Evolutionary conservation across 208 protist species (phyloP), one percentile per base, ranked within the genome.

Genomic region (Leishmania tarentolae): DNA sequence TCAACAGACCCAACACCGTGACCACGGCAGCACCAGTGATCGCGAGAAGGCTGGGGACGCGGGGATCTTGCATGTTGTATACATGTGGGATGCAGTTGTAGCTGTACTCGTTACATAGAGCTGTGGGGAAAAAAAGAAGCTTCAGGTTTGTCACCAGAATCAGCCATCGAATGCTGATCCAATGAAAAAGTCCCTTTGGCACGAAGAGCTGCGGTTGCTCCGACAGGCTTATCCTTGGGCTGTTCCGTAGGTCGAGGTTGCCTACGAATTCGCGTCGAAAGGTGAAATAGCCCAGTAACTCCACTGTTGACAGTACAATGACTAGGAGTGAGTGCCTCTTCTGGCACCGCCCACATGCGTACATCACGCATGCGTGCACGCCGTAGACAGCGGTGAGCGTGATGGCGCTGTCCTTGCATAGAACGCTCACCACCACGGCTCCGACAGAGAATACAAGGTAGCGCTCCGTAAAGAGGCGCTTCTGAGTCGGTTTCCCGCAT

Each of bases 51-150:
- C 61, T 47, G 5, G 83, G 76, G 24, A 91, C 47, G 15, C 92
- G 85, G 21, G 86, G 69, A 82, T 96, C 91, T 0, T 63, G 47
- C 24, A 89, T 28, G 57, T 63, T 83, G 28, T 78, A 24, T 42
- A 98, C 37, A n/a, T 90, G 79, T 8, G 95, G 92, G 15, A 98
- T 90, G 82, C 94, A 97, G 78, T 98, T 90, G 83, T 92, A 97
- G 71, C 88, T 93, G 85, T 98, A 98, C 87, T 98, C 96, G 78
- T 84, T 91, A 77, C 88, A 97, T 53, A 98, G 78, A 19, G 78
- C 70, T 0, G 79, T 89, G 2, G 96, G 96, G 56, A 91, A 94
- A 65, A 98, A 87, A 37, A 98, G 88, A 1, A 98, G 89, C 76
- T 89, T 81, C 15, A 94, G 31, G 86, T 98, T 96, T 75, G 91